Base-by-base conservation (phyloP, 306 rosid genomes). In the Prunus davidiana region DNA sequence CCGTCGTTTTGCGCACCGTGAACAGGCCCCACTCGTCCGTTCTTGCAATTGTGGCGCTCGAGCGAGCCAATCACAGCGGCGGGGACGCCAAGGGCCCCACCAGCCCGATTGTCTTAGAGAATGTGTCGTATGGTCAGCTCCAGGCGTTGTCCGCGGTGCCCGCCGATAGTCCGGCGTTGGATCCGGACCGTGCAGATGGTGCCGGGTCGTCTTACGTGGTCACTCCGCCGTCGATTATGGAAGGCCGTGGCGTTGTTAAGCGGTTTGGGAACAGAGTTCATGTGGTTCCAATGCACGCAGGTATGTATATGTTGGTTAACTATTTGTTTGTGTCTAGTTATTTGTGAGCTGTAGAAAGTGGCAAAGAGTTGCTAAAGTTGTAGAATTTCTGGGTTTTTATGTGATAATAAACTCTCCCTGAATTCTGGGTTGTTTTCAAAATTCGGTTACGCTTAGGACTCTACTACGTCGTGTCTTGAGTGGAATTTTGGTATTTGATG, bases 241-340 rank as follows among this genome's bases (percentile, higher is more conserved):
- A 91, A 73, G 98, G 99, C 56, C 88, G 93, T 5, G 99, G 99
- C 52, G 92, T 92, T 73, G 93, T 91, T 67, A 96, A 92, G 87
- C 93, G 90, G 8, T 96, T 87, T 79, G 97, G 99, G 79, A 82
- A 30, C 76, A 88, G 91, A 86, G 89, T 82, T 80, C 97, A 81
- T 84, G 93, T 89, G 50, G 93, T 96, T 69, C 99, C 99, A 14
- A 86, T 92, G 99, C 98, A 96, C 82, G 91, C 99, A 84, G 99
- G 99, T 95, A 61, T 61, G 5, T 1, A 27, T 16, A 5, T 38
- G 12, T 43, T 5, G 10, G 1, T 5, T 20, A 32, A 24, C 32
- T 41, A 25, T 38, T 14, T 9, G 62, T 22, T 19, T 8, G 16
- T 74, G 60, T 74, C 64, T 54, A 15, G 25, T 73, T 11, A 30